Evolutionary conservation across 192 early-diverging fungal species (phyloP).

Genomic region (Chytriomyces confervae): DNA sequence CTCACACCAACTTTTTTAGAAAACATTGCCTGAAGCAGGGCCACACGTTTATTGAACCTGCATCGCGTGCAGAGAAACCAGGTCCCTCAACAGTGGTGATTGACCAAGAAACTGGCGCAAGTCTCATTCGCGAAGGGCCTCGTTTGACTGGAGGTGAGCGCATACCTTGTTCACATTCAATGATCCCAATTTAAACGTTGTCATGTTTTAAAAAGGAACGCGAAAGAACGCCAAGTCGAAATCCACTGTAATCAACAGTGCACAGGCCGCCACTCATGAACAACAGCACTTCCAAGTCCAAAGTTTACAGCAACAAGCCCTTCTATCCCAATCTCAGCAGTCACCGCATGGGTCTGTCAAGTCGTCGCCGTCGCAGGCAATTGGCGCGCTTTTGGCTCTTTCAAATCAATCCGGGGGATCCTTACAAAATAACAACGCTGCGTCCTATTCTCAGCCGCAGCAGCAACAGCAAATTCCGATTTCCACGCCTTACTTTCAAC

Average conservation of each 20-base stretch:
- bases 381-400: neutral
- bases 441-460: neutral
- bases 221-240: neutral
- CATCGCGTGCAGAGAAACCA: neutral
- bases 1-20: neutral
- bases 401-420: neutral
- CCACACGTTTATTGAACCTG: conserved; percentile 20
- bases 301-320: neutral
- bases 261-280: neutral
- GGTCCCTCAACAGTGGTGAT: conserved; percentile 11
- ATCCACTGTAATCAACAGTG: neutral
- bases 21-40: conserved; percentile 13
- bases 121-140: conserved; percentile 17
- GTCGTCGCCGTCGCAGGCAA: neutral
- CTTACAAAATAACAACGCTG: neutral
- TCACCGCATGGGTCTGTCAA: neutral
- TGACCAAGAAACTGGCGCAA: conserved; percentile 14
- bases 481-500: too few species aligned
- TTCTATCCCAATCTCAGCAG: neutral
- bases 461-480: neutral
- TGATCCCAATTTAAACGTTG: neutral
- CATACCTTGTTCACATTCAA: neutral
- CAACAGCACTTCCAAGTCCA: neutral
- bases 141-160: conserved; percentile 20
- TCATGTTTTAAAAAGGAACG: neutral